A percentile compares a stretch with the other conserved stretches of the same genome.
Conservation (phyloP, 179 eudicot genomes). For the Beta lomatogona region DNA sequence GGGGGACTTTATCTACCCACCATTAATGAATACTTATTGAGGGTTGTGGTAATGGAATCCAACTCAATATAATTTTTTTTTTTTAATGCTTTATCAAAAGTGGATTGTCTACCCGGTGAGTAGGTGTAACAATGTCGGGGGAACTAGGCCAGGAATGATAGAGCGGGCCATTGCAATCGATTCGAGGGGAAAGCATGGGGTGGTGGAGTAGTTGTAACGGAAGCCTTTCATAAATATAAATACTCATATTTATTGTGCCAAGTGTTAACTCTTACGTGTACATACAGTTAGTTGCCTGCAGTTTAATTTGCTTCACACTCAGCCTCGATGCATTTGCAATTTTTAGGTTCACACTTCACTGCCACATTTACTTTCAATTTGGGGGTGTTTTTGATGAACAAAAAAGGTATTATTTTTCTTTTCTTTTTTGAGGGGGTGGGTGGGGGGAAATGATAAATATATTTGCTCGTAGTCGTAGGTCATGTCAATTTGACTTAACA, state of each 20-base stretch:
- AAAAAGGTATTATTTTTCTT: no score
- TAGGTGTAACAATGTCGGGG: no score
- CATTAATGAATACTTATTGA: no score
- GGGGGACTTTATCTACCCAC: no score
- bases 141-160: no score
- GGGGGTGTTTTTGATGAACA: no score
- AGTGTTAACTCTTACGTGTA: conserved; percentile 8
- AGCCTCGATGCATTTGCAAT: neutral
- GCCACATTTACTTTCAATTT: neutral
- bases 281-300: neutral
- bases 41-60: no score
- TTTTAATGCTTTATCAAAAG: no score
- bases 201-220: conserved; percentile 65
- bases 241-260: neutral
- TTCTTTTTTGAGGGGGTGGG: neutral
- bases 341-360: conserved; percentile 10
- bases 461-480: no score
- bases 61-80: no score
- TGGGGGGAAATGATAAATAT: neutral
- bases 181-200: neutral
- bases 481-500: no score
- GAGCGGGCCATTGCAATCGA: neutral
- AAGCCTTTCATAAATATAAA: neutral
- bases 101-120: no score
- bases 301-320: conserved; percentile 5